These are phyloP conservation scores for Hansenula sp. DNA, from an alignment of 1,139 yeast species.

Conservation along the genomic window DNA sequence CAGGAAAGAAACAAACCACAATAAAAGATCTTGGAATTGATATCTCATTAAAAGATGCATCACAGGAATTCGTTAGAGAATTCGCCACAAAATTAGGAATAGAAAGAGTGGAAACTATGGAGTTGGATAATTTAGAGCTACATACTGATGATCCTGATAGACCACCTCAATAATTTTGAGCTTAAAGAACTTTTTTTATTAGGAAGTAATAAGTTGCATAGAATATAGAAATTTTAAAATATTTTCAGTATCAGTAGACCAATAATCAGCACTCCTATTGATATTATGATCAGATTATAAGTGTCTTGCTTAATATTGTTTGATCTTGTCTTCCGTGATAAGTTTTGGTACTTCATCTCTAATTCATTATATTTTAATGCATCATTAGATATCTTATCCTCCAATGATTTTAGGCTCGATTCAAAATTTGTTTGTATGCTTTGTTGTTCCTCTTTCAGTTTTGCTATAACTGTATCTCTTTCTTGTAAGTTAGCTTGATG, in stretches of 20 bases:
- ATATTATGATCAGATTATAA: neutral
- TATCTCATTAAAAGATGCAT: constrained; percentile 7
- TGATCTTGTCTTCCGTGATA: constrained; percentile 2
- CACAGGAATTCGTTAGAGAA: constrained; percentile 39
- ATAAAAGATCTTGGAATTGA: constrained; percentile 28
- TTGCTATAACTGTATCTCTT: neutral
- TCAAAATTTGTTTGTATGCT: neutral
- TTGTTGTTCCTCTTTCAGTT: neutral
- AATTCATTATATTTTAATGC: neutral
- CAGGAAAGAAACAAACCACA: constrained; percentile 53
- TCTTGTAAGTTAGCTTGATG: neutral
- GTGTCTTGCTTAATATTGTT: neutral
- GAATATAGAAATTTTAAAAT: neutral
- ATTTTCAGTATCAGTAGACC: neutral
- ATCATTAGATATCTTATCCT: neutral
- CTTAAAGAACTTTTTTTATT: no score
- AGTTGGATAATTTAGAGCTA: constrained; percentile 24
- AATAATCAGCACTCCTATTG: neutral
- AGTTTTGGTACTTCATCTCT: constrained; percentile 1
- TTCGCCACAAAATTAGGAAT: constrained; percentile 48
- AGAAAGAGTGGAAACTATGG: constrained; percentile 36
- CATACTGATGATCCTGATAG: constrained; percentile 1
- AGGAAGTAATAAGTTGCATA: no score
- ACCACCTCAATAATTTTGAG: neutral
- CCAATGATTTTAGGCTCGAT: neutral